These are phyloP conservation scores for Lactarius vividus DNA, from an alignment of 768 basidiomycete species.

Conservation along the genomic window DNA sequence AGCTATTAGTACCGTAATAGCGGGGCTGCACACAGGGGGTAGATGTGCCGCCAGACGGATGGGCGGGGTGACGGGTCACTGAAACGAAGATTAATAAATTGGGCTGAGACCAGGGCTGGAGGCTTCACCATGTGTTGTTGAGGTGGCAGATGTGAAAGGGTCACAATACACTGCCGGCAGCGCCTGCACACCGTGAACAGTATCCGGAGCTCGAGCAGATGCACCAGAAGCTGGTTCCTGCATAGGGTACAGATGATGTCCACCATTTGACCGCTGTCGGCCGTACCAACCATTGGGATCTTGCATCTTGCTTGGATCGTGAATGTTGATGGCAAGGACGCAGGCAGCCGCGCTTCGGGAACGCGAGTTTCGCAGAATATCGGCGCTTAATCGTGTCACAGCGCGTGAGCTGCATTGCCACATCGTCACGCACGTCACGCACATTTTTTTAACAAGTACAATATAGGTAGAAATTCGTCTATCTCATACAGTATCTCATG, in stretches of 20 bases:
- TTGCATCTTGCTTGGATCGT: conserved; percentile 20
- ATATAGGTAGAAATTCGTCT: too few relatives aligned
- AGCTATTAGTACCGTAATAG: conserved; percentile 40
- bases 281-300: conserved; percentile 23
- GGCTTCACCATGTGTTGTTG: conserved; percentile 66
- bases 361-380: neutral
- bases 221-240: conserved; percentile 16
- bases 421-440: neutral
- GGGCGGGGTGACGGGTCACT: conserved; percentile 68
- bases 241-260: conserved; percentile 6
- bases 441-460: too few relatives aligned
- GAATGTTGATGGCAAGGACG: conserved; percentile 5
- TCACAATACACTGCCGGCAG: conserved; percentile 55
- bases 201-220: conserved; percentile 37
- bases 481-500: too few relatives aligned
- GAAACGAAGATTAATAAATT: conserved; percentile 21
- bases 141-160: conserved; percentile 72
- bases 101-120: neutral
- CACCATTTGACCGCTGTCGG: conserved; percentile 8
- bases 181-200: conserved; percentile 65
- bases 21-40: conserved; percentile 62
- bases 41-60: conserved; percentile 54
- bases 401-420: neutral
- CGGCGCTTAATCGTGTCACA: conserved; percentile 7
- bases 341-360: conserved; percentile 6